Conservation (phyloP, 2,329 filamentous ascomycete genomes). For the Verticillium longisporum region DNA sequence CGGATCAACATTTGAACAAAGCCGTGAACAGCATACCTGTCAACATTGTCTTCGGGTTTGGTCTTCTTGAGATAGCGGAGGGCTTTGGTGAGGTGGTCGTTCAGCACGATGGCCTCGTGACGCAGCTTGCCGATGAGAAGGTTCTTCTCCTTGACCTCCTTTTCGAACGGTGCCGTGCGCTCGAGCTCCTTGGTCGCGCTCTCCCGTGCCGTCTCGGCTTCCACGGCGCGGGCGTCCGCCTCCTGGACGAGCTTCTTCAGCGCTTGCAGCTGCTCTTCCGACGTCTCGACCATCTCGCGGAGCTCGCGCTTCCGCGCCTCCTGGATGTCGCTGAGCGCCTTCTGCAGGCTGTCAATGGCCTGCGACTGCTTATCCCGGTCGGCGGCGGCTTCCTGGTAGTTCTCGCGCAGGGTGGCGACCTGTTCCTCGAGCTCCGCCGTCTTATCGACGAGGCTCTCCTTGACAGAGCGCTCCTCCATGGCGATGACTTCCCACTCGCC, state of each 20-base stretch:
- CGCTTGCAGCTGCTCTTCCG: slow-evolving; percentile 73
- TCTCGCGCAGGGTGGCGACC: slow-evolving; percentile 59
- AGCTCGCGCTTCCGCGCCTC: slow-evolving; percentile 84
- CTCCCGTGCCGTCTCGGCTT: slow-evolving; percentile 62
- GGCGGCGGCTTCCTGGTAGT: slow-evolving; percentile 63
- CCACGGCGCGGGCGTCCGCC: slow-evolving; percentile 60
- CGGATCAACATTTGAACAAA: neutral
- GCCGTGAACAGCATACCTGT: slow-evolving; percentile 54
- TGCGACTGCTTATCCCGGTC: slow-evolving; percentile 75
- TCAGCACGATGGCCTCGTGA: slow-evolving; percentile 92
- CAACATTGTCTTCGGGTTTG: slow-evolving; percentile 94
- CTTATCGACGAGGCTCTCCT: slow-evolving; percentile 75
- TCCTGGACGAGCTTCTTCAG: slow-evolving; percentile 68
- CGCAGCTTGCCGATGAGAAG: slow-evolving; percentile 91
- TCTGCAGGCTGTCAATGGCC: slow-evolving; percentile 81
- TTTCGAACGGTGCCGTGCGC: slow-evolving; percentile 82
- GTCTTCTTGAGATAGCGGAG: slow-evolving; percentile 92
- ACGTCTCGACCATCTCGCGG: slow-evolving; percentile 87
- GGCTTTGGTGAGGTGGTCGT: slow-evolving; percentile 94
- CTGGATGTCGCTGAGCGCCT: slow-evolving; percentile 87
- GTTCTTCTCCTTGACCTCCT: slow-evolving; percentile 98
- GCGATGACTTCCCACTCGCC: slow-evolving; percentile 97
- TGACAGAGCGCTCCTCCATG: slow-evolving; percentile 92
- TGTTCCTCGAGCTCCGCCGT: slow-evolving; percentile 84
- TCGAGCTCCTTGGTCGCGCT: slow-evolving; percentile 69